Evolutionary conservation across 2,329 filamentous ascomycete species (phyloP).

Genomic region (Laburnicola sp.): DNA sequence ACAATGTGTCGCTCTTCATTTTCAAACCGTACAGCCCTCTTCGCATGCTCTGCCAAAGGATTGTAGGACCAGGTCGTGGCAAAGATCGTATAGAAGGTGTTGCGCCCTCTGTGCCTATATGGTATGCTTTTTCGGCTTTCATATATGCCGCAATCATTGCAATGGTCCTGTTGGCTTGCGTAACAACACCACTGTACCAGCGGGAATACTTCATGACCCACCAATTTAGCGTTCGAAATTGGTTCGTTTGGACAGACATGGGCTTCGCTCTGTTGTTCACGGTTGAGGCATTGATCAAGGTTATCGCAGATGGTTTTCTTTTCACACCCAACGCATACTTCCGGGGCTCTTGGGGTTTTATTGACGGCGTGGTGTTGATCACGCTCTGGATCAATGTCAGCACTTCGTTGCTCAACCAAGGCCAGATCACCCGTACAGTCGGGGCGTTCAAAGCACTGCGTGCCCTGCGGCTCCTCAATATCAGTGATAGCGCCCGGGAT

Average conservation of each 20-base stretch:
- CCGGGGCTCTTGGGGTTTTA: conserved; percentile 93
- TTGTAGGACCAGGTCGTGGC: conserved; percentile 90
- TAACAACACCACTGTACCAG: conserved; percentile 93
- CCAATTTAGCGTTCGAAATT: conserved; percentile 68
- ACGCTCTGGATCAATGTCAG: conserved; percentile 95
- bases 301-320: conserved; percentile 91
- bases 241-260: conserved; percentile 94
- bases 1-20: conserved; percentile 89
- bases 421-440: conserved; percentile 83
- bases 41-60: conserved; percentile 78
- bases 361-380: conserved; percentile 86
- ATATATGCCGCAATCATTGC: conserved; percentile 92
- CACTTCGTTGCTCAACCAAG: conserved; percentile 78
- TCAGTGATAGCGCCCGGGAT: conserved; percentile 92
- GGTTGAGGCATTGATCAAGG: conserved; percentile 84
- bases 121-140: conserved; percentile 92
- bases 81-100: conserved; percentile 85
- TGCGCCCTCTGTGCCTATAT: conserved; percentile 82
- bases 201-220: conserved; percentile 75
- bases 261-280: conserved; percentile 87
- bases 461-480: conserved; percentile 86
- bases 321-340: conserved; percentile 98
- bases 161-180: conserved; percentile 95
- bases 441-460: conserved; percentile 96
- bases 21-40: conserved; percentile 79